phyloP scores from a whole-genome alignment of 306 rosid species.

The Canavalia gladiata region DNA sequence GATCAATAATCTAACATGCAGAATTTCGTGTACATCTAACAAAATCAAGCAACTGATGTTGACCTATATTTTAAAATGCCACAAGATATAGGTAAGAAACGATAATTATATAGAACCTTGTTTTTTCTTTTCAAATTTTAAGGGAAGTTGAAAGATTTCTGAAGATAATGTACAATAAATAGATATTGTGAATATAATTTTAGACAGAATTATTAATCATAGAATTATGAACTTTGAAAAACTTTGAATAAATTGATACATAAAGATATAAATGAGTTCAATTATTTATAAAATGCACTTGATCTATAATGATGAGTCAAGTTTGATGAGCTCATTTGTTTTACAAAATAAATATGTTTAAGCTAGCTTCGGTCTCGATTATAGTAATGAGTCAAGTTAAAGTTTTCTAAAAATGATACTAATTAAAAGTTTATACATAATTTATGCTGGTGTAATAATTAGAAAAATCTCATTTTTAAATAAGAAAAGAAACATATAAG shows the following conservation, averaged over 20 bases:
- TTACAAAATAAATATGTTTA: background rate
- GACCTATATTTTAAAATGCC: background rate
- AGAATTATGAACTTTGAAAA: background rate
- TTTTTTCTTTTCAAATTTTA: background rate
- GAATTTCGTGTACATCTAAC: slow-evolving; percentile 22
- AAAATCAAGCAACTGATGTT: slow-evolving; percentile 32
- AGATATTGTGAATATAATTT: background rate
- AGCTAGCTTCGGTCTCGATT: background rate
- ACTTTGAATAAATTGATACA: background rate
- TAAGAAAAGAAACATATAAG: too few species aligned
- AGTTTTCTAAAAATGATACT: too few species aligned
- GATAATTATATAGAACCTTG: background rate
- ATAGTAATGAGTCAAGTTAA: background rate
- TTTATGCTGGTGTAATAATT: too few species aligned
- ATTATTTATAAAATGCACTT: background rate
- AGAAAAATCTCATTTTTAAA: too few species aligned
- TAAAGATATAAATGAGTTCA: background rate
- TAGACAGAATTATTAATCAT: background rate
- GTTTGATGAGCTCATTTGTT: background rate
- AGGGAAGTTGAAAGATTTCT: background rate
- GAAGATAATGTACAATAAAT: background rate
- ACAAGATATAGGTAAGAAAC: background rate
- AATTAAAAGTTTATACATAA: too few species aligned
- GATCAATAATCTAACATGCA: slow-evolving; percentile 43
- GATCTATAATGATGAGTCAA: background rate